Evolutionary conservation across 2,329 filamentous ascomycete genomes (phyloP), one percentile per base, ranked within the genome.

Genomic region (Fusarium hainanense): DNA sequence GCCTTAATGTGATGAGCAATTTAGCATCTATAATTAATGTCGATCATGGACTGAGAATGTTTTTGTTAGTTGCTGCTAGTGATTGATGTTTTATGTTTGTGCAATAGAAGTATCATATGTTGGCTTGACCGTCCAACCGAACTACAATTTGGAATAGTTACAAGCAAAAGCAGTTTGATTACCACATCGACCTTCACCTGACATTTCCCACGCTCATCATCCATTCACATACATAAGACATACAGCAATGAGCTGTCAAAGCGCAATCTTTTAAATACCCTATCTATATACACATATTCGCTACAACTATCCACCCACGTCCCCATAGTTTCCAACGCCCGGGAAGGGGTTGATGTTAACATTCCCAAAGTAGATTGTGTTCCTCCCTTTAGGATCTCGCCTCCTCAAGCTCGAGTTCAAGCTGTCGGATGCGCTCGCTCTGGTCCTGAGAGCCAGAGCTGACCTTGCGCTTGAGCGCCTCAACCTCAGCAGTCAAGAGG

Each of bases 401-500:
- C 77, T 87, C 87, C 77, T 92, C 89, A 40, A 92, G 81, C 79
- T 91, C 89, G 54, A 91, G 82, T 81, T 92, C 89, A 62, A 92
- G 78, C 78, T 90, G 88, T 69, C 89, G 82, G 75, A 91, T 91
- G 51, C 89, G 84, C 80, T 91, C 89, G 78, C 85, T 90, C 83
- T 91, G 89, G 76, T 90, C 89, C 73, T 87, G 84, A 16, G 84
- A 83, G 21, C 79, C 78, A 2, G 78, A 73, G 40, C 87, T 88
- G 63, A 94, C 85, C 79, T 89, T 92, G 80, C 89, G 89, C 87
- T 97, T 97, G 73, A 98, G 85, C 18, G 87, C 86, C 77, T 96
- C 93, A 16, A 97, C 90, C 79, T 97, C 93, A 30, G 83, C 80
- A 4, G 92, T 88, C 49, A 97, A 82, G 28, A 85, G 84, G 51